phyloP scores from a whole-genome alignment of 2,329 filamentous ascomycete species.

The Mycogone perniciosa region DNA sequence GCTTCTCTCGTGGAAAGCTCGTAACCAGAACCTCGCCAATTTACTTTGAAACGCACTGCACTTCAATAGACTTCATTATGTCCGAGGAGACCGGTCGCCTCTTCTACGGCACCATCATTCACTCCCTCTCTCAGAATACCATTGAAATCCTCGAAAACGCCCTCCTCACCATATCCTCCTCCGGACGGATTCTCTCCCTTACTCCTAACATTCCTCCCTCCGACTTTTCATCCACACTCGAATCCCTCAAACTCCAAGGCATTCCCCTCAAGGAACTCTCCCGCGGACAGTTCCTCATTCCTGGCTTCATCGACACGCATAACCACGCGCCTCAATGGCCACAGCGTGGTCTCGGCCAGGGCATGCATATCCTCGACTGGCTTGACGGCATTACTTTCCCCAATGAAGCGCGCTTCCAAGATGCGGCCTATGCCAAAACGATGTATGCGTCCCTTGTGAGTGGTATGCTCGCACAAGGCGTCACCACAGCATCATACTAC shows the following conservation, averaged over 20 bases:
- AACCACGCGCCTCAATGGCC: constrained; percentile 58
- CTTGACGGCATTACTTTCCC: constrained; percentile 58
- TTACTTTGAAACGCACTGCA: too few relatives aligned
- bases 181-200: constrained; percentile 22
- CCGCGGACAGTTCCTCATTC: constrained; percentile 47
- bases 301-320: constrained; percentile 60
- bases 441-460: constrained; percentile 48
- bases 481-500: constrained; percentile 58
- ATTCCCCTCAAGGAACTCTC: constrained; percentile 21
- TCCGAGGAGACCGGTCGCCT: constrained; percentile 12
- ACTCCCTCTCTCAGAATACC: constrained; percentile 28
- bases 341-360: constrained; percentile 42
- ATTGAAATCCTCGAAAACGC: constrained; percentile 34
- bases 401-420: constrained; percentile 54
- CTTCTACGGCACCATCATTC: constrained; percentile 38
- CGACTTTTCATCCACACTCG: constrained; percentile 14
- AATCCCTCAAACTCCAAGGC: constrained; percentile 5
- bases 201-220: constrained; percentile 13
- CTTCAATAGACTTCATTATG: too few relatives aligned
- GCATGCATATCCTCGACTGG: constrained; percentile 56
- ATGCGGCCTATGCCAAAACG: constrained; percentile 44
- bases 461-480: constrained; percentile 54
- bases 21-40: too few relatives aligned
- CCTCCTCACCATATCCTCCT: constrained; percentile 25
- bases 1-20: too few relatives aligned